Evolutionary conservation across 345 rosid genomes (phyloP), one percentile per base, ranked within the genome.

Genomic region (Angophora floribunda): DNA sequence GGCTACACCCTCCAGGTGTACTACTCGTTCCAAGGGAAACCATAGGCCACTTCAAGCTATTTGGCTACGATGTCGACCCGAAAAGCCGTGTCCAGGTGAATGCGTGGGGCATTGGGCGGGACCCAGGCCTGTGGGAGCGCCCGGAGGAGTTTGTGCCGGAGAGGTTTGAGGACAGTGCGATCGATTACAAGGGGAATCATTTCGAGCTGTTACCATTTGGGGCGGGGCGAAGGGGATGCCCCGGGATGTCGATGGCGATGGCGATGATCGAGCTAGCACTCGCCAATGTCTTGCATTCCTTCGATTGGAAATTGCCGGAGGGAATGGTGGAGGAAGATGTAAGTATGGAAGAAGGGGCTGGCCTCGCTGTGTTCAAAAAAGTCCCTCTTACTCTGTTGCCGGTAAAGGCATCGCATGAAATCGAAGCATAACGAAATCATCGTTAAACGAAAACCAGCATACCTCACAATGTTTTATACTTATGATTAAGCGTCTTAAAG

Each of bases 1-100:
- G 95, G 88, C 50, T 94, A 90, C 95, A 95, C 70, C 94, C 95
- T 75, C 91, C 95, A n/a, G 89, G 85, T 10, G 93, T 93, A 4
- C 89, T 94, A 14, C 87, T 92, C 6, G 4, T 94, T 30, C 93
- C 95, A 22, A 92, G 95, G 85, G 94, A 95, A 90, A 89, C 93
- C 10, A 92, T 89, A 80, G 88, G 92, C 24, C 90, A 88, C 24
- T 93, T 88, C 41, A 88, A 89, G 57, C 70, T 95, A 70, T 90
- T 89, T 22, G 93, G 91, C 49, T 91, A 91, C 85, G 67, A 84
- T 57, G 88, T 94, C 44, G 26, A 87, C 49, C 93, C 90, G 1
- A 92, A 90, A 61, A 96, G 90, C 5, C 86, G 85, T 13, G 87
- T 95, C 50, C 90, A 85, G 47, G 87, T 95, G 47, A 92, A 95